Evolutionary conservation across 1,284 basidiomycete genomes (phyloP).

Genomic region (Microbotryum intermedium): DNA sequence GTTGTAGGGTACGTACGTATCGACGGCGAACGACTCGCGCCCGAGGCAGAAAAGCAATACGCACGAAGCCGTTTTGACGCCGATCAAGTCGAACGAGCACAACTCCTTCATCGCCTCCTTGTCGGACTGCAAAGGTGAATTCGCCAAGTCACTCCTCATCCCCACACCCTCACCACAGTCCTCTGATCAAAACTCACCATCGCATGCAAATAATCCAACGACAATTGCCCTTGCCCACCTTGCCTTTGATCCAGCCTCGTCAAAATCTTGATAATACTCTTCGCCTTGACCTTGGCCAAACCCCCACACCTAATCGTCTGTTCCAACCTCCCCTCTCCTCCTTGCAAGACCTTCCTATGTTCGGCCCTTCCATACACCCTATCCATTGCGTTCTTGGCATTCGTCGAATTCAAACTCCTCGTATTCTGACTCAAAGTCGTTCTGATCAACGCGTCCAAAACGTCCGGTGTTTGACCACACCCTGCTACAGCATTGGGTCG

Average conservation of each 20-base stretch:
- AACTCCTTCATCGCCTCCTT: slow-evolving; percentile 56
- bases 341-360: slow-evolving; percentile 53
- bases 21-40: slow-evolving; percentile 64
- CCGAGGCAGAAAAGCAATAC: slow-evolving; percentile 68
- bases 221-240: slow-evolving; percentile 19
- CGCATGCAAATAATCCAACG: slow-evolving; percentile 27
- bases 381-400: slow-evolving; percentile 56
- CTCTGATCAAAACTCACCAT: slow-evolving; percentile 16
- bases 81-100: slow-evolving; percentile 56
- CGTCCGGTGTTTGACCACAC: slow-evolving; percentile 54
- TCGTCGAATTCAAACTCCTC: slow-evolving; percentile 53
- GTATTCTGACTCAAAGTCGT: slow-evolving; percentile 70
- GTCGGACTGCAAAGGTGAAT: slow-evolving; percentile 38
- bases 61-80: slow-evolving; percentile 69
- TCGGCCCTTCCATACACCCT: slow-evolving; percentile 52
- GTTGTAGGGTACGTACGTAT: slow-evolving; percentile 49
- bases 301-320: slow-evolving; percentile 60
- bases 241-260: slow-evolving; percentile 49
- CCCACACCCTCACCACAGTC: background rate
- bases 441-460: slow-evolving; percentile 61
- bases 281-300: slow-evolving; percentile 63
- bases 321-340: slow-evolving; percentile 49
- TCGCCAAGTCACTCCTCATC: background rate
- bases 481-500: slow-evolving; percentile 41
- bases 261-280: slow-evolving; percentile 56